Evolutionary conservation across 2,329 filamentous ascomycete species (phyloP), one percentile per base, ranked within the genome.

Genomic region (Aspergillus spinulosporus): DNA sequence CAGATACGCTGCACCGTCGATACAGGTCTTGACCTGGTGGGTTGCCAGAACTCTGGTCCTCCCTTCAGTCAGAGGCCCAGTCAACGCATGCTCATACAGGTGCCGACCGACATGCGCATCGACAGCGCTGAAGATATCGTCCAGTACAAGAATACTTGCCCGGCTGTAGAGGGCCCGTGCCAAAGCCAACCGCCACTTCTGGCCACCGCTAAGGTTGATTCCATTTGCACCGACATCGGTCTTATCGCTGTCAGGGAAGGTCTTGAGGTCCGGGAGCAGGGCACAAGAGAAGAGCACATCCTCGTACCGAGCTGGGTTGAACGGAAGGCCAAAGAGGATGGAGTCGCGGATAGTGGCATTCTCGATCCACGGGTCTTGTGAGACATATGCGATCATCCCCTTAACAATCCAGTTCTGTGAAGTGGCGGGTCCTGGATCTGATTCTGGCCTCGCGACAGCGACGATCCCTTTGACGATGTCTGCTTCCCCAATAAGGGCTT

Each of bases 171-270:
- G 77, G 1, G 89, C 89, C 49, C 89, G 80, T 4, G 89, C 89
- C 63, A 93, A 83, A 1, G 88, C 89, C 40, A 93, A 81, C 48
- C 89, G 83, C 86, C 88, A 91, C 68, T 89, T 87, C 72, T 94
- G 90, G 0, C 90, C 90, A 57, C 90, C 90, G 59, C 87, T 90
- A n/a, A 94, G 77, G 63, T 92, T 91, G 65, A 92, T 88, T 3
- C 90, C 90, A 59, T 92, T 91, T 4, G 88, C 87, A 7, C 90
- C 90, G 51, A 93, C 88, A 66, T 92, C 88, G 0, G 90, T 93
- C 48, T 82, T 74, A 64, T 92, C 88, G 3, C 89, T 89, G 66
- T 92, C 87, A 0, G 82, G 75, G 15, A 94, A 80, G 74, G 89
- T 88, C 29, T 87, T 82, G 39, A 94, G 74, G 63, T 94, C 90